Conservation (phyloP, 371 early-diverging fungal genomes). For the Funneliformis caledonium region DNA sequence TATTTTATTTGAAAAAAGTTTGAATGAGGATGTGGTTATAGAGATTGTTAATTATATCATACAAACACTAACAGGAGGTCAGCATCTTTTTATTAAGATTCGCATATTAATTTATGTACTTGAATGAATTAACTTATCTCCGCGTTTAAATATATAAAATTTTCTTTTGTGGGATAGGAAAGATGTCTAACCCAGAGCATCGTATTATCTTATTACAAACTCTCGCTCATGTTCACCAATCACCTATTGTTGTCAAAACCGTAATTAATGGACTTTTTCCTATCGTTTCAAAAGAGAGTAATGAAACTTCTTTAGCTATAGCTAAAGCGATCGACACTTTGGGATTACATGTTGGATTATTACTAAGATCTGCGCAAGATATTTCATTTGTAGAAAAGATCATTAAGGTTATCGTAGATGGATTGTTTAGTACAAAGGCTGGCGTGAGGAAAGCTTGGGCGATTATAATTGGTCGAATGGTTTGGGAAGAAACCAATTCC, state of each 20-base stretch:
- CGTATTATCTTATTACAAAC: constrained; percentile 64
- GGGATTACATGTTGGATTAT: constrained; percentile 60
- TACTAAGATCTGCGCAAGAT: constrained; percentile 59
- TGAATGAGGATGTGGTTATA: constrained; percentile 55
- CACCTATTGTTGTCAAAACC: constrained; percentile 64
- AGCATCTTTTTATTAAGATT: constrained; percentile 17
- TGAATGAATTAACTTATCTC: neutral
- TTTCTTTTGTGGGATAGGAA: constrained; percentile 39
- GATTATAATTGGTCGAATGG: constrained; percentile 53
- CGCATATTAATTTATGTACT: neutral
- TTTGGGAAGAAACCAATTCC: constrained; percentile 48
- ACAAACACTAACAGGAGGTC: constrained; percentile 56
- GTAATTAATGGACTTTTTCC: constrained; percentile 65
- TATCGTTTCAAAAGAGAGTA: constrained; percentile 77
- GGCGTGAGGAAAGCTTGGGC: constrained; percentile 65
- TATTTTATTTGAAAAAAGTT: constrained; percentile 56
- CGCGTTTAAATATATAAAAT: constrained; percentile 33
- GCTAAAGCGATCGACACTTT: constrained; percentile 66
- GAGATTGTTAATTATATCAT: constrained; percentile 65
- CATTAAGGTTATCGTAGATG: constrained; percentile 57
- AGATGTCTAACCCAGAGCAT: constrained; percentile 68
- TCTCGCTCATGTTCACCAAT: constrained; percentile 55
- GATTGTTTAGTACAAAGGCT: constrained; percentile 63
- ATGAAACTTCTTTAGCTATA: constrained; percentile 66
- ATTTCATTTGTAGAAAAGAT: constrained; percentile 51